Base-by-base conservation (phyloP, 495 filamentous ascomycete species). In the Xylaria bambusicola region DNA sequence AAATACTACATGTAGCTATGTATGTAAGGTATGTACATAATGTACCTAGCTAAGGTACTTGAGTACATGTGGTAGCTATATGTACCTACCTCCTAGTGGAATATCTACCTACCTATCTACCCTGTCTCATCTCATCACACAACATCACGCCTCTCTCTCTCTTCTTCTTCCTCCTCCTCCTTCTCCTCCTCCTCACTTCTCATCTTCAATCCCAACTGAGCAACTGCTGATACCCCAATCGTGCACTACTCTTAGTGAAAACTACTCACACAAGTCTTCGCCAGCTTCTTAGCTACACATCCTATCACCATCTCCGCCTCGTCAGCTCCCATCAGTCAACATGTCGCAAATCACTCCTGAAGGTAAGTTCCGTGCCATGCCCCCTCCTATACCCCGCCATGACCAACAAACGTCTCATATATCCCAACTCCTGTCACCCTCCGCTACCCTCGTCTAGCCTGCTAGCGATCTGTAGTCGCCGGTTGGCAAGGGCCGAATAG, bases 331-430 rank as follows among this genome's bases (percentile, higher is more conserved):
- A 45, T 36, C 36, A 38, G 20, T 58, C 61, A 66, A 54, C 40
- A 70, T 71, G 68, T 57, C 68, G 51, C 68, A 71, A 45, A 61
- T 71, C 33, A 71, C 68, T 54, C 68, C 68, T 42, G 68, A 71
- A 66, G 68, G 68, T 68, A 18, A 64, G 62, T 60, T 38, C 31
- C 26, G 20, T 15, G 29, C 20, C 21, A 41, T 38, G 6, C 36
- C 36, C 52, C 60, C 46, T 20, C 17, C 36, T 60, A 10, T 33
- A 10, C 29, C 29, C 29, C 29, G 5, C 29, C 5, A 33, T 33
- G 29, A 5, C 29, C 29, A 5, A 5, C 29, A n/a, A n/a, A 33
- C 10, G 21, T 21, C 44, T 33, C 27, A 36, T 17, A 35, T 57
- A 57, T 29, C 54, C 44, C 44, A 33, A 20, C 21, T 58, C 45